Base-by-base conservation (phyloP, 345 rosid genomes). In the Populus simonii region DNA sequence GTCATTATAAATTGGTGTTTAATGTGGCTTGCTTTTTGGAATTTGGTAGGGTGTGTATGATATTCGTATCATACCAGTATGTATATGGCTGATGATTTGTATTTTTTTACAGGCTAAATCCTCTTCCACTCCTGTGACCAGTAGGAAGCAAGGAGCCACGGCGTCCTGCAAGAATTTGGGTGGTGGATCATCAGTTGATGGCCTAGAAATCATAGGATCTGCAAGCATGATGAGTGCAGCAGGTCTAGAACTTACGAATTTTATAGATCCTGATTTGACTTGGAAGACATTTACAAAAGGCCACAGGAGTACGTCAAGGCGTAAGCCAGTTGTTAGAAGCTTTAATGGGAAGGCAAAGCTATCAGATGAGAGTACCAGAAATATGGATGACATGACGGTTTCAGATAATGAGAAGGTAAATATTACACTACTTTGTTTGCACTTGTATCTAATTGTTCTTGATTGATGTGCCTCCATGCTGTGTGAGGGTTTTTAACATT, bases 221-320 rank as follows among this genome's bases (percentile, higher is more conserved):
- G 69, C 66, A 55, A 81, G 82, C 81, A 85, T 81, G 92, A 77
- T 78, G 81, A 83, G 89, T 76, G 83, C 79, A 27, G 80, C 81
- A 69, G 86, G 87, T 49, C 72, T 77, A 66, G 91, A 90, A 83
- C 85, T 83, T 31, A 84, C 82, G 39, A 78, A 77, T 53, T 84
- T 81, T 53, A 75, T 88, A 80, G 77, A 85, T 85, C 80, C 91
- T 27, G 80, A 80, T 47, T 85, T 84, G 76, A 86, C 88, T 69
- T 86, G 90, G 92, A 86, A 89, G 81, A 79, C 69, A 8, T 88
- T 83, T 31, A 63, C 89, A 43, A 89, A 89, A 78, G 89, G 91
- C 43, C 86, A 80, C 80, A 77, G 85, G 85, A 85, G 89, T 67
- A 39, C 72, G 8, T 79, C 82, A 15, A 88, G 86, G 79, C 88